Percentiles rank a stretch among this genome's conserved stretches.
These are phyloP conservation scores for Inga oerstediana DNA, from an alignment of 306 rosid species.

Conservation along the genomic window DNA sequence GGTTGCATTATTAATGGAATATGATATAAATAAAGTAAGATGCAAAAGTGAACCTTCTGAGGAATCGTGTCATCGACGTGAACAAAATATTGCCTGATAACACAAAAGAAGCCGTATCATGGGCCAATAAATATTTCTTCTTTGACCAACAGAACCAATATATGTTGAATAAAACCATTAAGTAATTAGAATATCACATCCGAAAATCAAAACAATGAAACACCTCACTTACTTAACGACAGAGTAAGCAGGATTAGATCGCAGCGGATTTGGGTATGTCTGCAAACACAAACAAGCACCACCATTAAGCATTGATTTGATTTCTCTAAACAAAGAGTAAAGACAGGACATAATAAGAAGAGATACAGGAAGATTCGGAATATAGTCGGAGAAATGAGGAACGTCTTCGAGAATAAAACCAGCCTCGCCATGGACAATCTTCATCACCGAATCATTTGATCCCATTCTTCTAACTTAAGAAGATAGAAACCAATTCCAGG, in stretches of 20 bases:
- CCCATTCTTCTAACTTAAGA: slow-evolving; percentile 33
- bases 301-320: not conserved
- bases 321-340: not conserved
- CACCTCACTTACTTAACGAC: slow-evolving; percentile 77
- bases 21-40: not conserved
- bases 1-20: not conserved
- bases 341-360: not conserved
- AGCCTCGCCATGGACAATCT: slow-evolving; percentile 55
- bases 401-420: slow-evolving; percentile 88
- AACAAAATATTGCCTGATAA: slow-evolving; percentile 89
- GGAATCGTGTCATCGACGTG: slow-evolving; percentile 81
- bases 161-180: not conserved
- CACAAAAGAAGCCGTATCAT: not conserved
- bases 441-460: slow-evolving; percentile 42
- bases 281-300: slow-evolving; percentile 34
- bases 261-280: slow-evolving; percentile 85
- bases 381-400: slow-evolving; percentile 79
- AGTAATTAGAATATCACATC: slow-evolving; percentile 15
- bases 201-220: not conserved
- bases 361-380: slow-evolving; percentile 67
- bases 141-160: not conserved
- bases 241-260: slow-evolving; percentile 94
- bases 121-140: not conserved
- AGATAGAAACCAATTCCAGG: not conserved
- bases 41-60: slow-evolving; percentile 54